Evolutionary conservation across 2,329 filamentous ascomycete genomes (phyloP).

Genomic region (Epichloe festucae): DNA sequence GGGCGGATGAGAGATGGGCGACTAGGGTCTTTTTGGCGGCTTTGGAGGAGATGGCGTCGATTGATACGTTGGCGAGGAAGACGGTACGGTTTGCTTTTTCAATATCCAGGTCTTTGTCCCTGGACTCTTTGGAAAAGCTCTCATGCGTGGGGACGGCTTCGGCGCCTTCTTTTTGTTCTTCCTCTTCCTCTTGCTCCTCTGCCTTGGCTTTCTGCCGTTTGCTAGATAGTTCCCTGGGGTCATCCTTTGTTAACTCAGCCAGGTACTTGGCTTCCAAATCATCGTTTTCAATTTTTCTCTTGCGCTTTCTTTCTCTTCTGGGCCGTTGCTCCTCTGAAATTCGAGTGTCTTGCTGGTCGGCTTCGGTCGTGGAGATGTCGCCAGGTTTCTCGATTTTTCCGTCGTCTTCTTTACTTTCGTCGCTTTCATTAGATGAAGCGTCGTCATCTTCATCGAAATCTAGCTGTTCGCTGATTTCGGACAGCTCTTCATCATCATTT

Average conservation of each 20-base stretch:
- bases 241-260: constrained; percentile 47
- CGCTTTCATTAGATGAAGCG: constrained; percentile 10
- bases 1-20: constrained; percentile 64
- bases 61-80: constrained; percentile 85
- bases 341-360: constrained; percentile 13
- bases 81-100: constrained; percentile 84
- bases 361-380: neutral
- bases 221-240: constrained; percentile 40
- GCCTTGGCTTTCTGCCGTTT: constrained; percentile 38
- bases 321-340: constrained; percentile 24
- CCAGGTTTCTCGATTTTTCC: constrained; percentile 3
- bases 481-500: constrained; percentile 19
- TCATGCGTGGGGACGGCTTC: constrained; percentile 41
- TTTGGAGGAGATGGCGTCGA: constrained; percentile 70
- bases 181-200: constrained; percentile 13
- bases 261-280: constrained; percentile 61
- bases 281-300: constrained; percentile 54
- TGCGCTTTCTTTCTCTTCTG: constrained; percentile 45
- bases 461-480: constrained; percentile 14
- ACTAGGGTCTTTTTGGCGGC: constrained; percentile 65
- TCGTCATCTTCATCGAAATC: constrained; percentile 16
- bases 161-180: constrained; percentile 26
- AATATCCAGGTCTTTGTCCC: constrained; percentile 51
- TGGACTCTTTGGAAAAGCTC: constrained; percentile 39
- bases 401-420: constrained; percentile 13